phyloP scores from a whole-genome alignment of 1,284 basidiomycete genomes.

The Pulchroboletus neoregius region DNA sequence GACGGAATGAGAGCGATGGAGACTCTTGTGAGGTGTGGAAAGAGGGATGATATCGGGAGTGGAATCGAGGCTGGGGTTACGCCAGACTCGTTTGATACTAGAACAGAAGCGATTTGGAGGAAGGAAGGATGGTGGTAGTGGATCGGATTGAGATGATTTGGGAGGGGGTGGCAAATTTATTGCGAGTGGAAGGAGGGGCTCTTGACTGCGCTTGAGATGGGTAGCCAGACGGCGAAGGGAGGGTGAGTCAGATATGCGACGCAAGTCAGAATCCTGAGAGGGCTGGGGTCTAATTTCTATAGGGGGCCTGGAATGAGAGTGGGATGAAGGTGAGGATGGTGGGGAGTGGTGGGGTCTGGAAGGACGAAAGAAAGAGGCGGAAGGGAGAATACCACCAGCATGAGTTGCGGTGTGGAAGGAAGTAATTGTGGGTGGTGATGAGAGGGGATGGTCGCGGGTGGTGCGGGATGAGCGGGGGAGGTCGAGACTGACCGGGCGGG shows the following conservation, averaged over 20 bases:
- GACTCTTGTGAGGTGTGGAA: slow-evolving; percentile 3
- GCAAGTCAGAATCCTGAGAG: slow-evolving; percentile 32
- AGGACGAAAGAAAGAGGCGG: slow-evolving; percentile 71
- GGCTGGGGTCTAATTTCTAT: no score
- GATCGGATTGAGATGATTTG: slow-evolving; percentile 15
- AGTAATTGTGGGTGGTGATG: slow-evolving; percentile 29
- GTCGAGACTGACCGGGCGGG: slow-evolving; percentile 24
- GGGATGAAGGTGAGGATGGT: slow-evolving; percentile 28
- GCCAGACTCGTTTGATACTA: slow-evolving; percentile 53
- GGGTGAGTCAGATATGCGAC: slow-evolving; percentile 27
- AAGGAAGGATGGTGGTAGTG: slow-evolving; percentile 17
- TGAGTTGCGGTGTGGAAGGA: slow-evolving; percentile 45
- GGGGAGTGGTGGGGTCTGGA: slow-evolving; percentile 48
- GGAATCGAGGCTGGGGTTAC: slow-evolving; percentile 56
- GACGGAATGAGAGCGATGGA: slow-evolving; percentile 11
- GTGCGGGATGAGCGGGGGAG: background rate
- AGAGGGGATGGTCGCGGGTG: slow-evolving; percentile 22
- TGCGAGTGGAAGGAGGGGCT: slow-evolving; percentile 58
- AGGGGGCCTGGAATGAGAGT: slow-evolving; percentile 13
- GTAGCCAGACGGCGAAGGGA: slow-evolving; percentile 33
- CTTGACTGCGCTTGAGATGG: slow-evolving; percentile 57
- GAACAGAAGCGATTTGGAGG: slow-evolving; percentile 44
- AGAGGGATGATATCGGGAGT: slow-evolving; percentile 17
- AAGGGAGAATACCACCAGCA: slow-evolving; percentile 68
- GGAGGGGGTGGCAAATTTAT: background rate